Evolutionary conservation across 2,329 filamentous ascomycete genomes (phyloP).

Genomic region (Calonectria pseudoturangicola): DNA sequence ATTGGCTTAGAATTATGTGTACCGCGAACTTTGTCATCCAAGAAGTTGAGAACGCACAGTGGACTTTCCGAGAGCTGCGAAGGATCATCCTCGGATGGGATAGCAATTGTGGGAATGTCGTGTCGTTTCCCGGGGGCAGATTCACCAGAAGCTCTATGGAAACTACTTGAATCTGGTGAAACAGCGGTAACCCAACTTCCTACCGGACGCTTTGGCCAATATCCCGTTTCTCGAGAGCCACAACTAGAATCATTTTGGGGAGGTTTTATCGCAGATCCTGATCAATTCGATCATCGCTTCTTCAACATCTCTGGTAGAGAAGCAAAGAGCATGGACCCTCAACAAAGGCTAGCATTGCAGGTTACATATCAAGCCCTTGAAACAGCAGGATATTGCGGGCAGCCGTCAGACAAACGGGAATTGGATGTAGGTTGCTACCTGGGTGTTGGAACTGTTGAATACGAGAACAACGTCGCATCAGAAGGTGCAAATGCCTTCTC

Average conservation of each 20-base stretch:
- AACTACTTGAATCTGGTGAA: background rate
- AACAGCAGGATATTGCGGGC: background rate
- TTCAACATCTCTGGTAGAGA: conserved; percentile 1
- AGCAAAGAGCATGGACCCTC: conserved; percentile 5
- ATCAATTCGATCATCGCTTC: conserved; percentile 5
- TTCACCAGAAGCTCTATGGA: background rate
- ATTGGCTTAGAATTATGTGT: background rate
- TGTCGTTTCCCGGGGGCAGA: background rate
- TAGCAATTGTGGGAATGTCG: conserved; percentile 4
- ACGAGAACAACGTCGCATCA: background rate
- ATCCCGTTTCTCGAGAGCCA: background rate
- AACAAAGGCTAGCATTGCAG: background rate
- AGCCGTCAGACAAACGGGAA: background rate
- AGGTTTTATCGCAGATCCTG: background rate
- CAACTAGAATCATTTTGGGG: background rate
- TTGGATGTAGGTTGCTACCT: background rate
- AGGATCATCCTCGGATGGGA: background rate
- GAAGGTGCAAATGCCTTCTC: background rate
- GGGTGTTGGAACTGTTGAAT: conserved; percentile 3
- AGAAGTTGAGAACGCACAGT: background rate
- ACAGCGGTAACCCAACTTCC: background rate
- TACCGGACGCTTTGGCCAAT: background rate
- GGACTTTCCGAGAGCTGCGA: background rate
- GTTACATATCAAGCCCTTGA: conserved; percentile 1
- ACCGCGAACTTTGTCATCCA: background rate